phyloP scores from a whole-genome alignment of 1,284 basidiomycete genomes.

The Trichosporon ovoides region DNA sequence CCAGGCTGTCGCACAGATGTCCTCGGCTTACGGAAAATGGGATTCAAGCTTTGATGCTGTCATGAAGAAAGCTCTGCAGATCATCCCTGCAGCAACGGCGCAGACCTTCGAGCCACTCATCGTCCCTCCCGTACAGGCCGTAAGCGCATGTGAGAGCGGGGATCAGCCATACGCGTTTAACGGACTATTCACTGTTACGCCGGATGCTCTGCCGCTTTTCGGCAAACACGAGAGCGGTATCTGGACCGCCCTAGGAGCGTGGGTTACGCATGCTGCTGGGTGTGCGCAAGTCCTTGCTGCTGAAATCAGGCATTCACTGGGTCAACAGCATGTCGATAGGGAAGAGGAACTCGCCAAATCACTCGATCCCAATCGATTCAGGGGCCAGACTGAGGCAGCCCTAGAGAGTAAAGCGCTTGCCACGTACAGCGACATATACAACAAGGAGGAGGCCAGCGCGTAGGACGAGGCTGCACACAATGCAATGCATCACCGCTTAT shows the following conservation, averaged over 20 bases:
- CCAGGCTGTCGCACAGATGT: background rate
- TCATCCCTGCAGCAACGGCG: conserved; percentile 19
- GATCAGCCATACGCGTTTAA: conserved; percentile 21
- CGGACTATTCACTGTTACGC: conserved; percentile 30
- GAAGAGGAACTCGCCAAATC: conserved; percentile 14
- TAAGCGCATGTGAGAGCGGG: background rate
- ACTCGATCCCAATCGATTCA: conserved; percentile 35
- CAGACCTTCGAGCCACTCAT: conserved; percentile 7
- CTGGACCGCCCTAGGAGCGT: conserved; percentile 24
- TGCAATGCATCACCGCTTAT: no score
- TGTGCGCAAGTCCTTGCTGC: conserved; percentile 22
- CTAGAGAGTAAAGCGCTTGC: conserved; percentile 17
- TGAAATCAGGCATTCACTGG: conserved; percentile 13
- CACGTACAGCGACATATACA: conserved; percentile 31
- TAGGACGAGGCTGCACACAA: no score
- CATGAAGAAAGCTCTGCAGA: conserved; percentile 11
- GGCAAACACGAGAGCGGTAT: conserved; percentile 16
- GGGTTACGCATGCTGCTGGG: conserved; percentile 32
- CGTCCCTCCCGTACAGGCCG: background rate
- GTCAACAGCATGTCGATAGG: background rate
- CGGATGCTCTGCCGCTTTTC: conserved; percentile 28
- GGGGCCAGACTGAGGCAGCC: conserved; percentile 1
- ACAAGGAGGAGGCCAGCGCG: conserved; percentile 12
- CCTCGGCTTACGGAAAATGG: conserved; percentile 23
- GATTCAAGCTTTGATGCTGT: conserved; percentile 15